Percentiles rank a stretch among this genome's conserved stretches.
phyloP scores from a whole-genome alignment of 208 protist species.

The Leishmania tropica region DNA sequence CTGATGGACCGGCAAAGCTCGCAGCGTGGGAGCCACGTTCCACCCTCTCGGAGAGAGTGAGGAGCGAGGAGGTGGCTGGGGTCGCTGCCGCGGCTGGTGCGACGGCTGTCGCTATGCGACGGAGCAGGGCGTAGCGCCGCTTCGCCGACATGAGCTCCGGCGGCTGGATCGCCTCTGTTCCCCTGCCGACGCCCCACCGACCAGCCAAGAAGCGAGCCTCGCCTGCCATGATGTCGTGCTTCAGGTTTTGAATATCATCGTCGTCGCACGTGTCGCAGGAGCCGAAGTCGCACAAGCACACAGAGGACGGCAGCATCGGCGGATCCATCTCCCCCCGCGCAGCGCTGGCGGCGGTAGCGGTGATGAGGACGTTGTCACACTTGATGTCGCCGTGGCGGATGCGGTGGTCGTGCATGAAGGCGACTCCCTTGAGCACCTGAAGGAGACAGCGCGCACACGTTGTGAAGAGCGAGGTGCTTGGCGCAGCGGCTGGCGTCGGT shows the following conservation, averaged over 20 bases:
- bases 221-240: conserved; percentile 49
- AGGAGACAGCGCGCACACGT: conserved; percentile 64
- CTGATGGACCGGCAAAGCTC: neutral
- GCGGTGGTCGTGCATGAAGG: conserved; percentile 51
- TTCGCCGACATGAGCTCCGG: conserved; percentile 67
- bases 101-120: conserved; percentile 26
- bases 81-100: neutral
- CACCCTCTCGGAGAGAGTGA: conserved; percentile 10
- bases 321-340: conserved; percentile 1
- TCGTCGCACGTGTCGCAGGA: conserved; percentile 70
- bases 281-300: conserved; percentile 82
- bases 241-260: conserved; percentile 51
- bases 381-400: conserved; percentile 87
- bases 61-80: neutral
- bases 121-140: conserved; percentile 55
- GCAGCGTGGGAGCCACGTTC: conserved; percentile 7
- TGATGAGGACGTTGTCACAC: conserved; percentile 76
- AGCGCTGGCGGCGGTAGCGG: conserved; percentile 12
- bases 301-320: conserved; percentile 36
- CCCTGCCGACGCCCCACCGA: conserved; percentile 57
- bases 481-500: conserved; percentile 3
- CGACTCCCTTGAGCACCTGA: conserved; percentile 73
- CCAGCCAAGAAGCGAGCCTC: conserved; percentile 52
- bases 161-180: conserved; percentile 85
- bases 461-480: conserved; percentile 38